phyloP scores from a whole-genome alignment of 208 protist genomes.

The Tetramitus jugosus region DNA sequence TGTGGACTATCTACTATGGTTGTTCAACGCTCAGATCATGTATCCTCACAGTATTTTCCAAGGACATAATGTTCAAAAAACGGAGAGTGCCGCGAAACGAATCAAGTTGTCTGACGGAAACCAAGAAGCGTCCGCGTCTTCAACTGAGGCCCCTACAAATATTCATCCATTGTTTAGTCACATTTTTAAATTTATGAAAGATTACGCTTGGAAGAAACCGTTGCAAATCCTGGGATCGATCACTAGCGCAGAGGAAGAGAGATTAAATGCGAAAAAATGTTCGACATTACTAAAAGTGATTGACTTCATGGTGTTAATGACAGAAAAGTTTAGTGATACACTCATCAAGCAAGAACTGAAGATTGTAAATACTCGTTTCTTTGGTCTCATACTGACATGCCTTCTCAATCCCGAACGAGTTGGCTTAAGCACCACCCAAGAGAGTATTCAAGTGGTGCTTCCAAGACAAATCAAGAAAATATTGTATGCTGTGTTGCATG shows the following conservation, averaged over 20 bases:
- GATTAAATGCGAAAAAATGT: constrained; percentile 23
- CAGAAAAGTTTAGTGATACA: constrained; percentile 35
- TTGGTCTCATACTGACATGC: constrained; percentile 4
- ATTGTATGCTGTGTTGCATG: not conserved
- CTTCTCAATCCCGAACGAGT: constrained; percentile 16
- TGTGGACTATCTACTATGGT: too few species aligned
- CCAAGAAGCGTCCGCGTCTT: too few species aligned
- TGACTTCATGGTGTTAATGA: constrained; percentile 34
- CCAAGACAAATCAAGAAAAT: not conserved
- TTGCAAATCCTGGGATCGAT: too few species aligned
- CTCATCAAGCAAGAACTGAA: not conserved
- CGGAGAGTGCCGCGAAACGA: too few species aligned
- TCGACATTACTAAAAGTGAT: constrained; percentile 34
- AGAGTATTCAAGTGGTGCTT: not conserved
- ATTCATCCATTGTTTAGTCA: too few species aligned
- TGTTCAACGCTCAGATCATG: too few species aligned
- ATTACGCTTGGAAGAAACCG: too few species aligned
- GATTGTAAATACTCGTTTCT: not conserved
- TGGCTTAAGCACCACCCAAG: constrained; percentile 3
- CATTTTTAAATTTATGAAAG: too few species aligned
- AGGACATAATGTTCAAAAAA: too few species aligned
- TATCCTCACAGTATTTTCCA: too few species aligned
- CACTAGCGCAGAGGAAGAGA: too few species aligned
- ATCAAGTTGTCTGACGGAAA: not conserved
- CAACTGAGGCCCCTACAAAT: too few species aligned